Evolutionary conservation across 805 yeast species (phyloP), one percentile per base, ranked within the genome.

Genomic region (Kregervanrija delftensis): DNA sequence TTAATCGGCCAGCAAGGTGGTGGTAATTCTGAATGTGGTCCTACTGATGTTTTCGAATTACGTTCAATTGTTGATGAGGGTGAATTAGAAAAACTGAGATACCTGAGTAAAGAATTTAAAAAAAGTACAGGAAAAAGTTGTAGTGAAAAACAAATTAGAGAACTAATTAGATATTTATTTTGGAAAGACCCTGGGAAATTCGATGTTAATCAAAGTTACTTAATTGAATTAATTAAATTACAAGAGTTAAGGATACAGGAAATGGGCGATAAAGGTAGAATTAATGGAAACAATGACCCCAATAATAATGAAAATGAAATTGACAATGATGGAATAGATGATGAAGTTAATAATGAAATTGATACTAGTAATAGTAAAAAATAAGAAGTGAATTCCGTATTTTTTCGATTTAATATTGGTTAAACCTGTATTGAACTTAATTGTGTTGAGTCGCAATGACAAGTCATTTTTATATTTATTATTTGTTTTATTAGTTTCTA

Each of bases 1-100:
- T 70, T 84, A 40, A 83, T 85, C 51, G 93, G 93, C 4, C 91
- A 84, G 58, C 91, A 84, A 55, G 91, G 91, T 3, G 83, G 85
- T 32, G 85, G 84, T 11, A 72, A 79, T 1, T 73, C 78, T 17
- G 73, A 76, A 30, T 83, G 88, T 83, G 77, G 74, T 9, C 53
- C 66, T 1, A 77, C 74, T 12, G 88, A 83, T 59, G 71, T 76
- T 8, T 47, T 61, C 30, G 67, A 68, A 15, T 63, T 84, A 35
- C 79, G 74, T 52, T 58, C 58, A 13, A 51, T 79, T n/a, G 61
- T 83, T 8, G 90, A 84, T 55, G 80, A 75, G 37, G 88, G 83
- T 1, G 91, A 84, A 55, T 50, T 74, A 36, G 87, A 81, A 47
- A 84, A 84, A 55, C 80, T 88, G 84, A 66, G 71, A 40, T 80